Base-by-base conservation (phyloP, 179 eudicot genomes). In the Gypsophila paniculata region DNA sequence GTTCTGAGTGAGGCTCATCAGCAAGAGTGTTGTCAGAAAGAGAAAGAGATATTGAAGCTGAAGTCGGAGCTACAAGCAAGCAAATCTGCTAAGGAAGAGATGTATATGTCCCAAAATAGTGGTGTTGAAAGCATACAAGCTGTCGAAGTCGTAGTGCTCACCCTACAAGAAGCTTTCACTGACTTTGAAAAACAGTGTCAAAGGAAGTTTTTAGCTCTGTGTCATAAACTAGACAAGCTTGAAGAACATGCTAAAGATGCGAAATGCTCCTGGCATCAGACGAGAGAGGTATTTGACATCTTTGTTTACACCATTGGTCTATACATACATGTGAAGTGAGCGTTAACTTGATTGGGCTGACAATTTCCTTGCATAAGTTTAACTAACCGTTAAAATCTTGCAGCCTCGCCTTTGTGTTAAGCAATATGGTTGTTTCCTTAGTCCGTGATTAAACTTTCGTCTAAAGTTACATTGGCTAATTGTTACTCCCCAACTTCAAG, bases 1-100 rank as follows among this genome's bases (percentile, higher is more conserved):
- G 90, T 73, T 34, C 88, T 95, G 76, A 85, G 93, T 12, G 97
- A 92, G 81, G 85, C 91, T 44, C 97, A 92, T 65, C 85, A 92
- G 75, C 85, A 90, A 70, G 96, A 87, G 69, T 85, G 89, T 81
- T 64, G 51, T 59, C 86, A 83, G 67, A 90, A 86, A 77, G 97
- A 94, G 75, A 72, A 75, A 68, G 89, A 92, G 73, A 84, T 88
- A 69, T 61, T 72, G 29, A 68, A 69, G 66, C 76, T 90, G 77
- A 75, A 74, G 53, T 80, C 87, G 44, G 79, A 91, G 74, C 71
- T 91, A 79, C 78, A 86, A 82, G 78, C 82, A 59, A 82, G 65
- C 53, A 71, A 90, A 61, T 77, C 61, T 39, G 39, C 69, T 54
- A 90, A 90, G 80, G 87, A 91, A 75, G 82, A 85, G 76, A 76